Evolutionary conservation across 768 basidiomycete genomes (phyloP).

Genomic region (Phanerodontia chrysosporium): DNA sequence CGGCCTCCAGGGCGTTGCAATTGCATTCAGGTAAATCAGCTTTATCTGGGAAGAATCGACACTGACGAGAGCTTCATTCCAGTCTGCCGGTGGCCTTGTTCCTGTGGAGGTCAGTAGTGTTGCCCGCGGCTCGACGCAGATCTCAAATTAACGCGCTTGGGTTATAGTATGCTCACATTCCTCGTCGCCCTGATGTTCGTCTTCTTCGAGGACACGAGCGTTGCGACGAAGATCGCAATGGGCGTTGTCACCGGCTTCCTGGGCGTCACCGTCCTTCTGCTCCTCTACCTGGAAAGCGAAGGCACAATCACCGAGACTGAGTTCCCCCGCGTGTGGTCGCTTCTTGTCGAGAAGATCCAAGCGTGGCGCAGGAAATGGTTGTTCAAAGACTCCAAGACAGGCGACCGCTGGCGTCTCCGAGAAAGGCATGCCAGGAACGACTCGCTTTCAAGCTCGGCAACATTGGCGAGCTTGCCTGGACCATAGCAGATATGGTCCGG

Average conservation of each 20-base stretch:
- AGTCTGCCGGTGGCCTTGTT: slow-evolving; percentile 24
- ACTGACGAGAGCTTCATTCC: slow-evolving; percentile 12
- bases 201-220: slow-evolving; percentile 7
- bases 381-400: not conserved
- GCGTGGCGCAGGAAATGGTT: not conserved
- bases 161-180: slow-evolving; percentile 12
- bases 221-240: slow-evolving; percentile 7
- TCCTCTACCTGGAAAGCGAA: slow-evolving; percentile 10
- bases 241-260: slow-evolving; percentile 1
- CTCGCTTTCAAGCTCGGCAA: not conserved
- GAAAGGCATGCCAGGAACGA: not conserved
- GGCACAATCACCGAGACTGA: not conserved
- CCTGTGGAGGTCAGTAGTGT: slow-evolving; percentile 24
- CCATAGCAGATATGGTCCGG: not conserved
- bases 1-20: slow-evolving; percentile 10
- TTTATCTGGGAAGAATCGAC: not conserved
- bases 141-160: not conserved
- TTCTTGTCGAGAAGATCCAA: not conserved
- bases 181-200: slow-evolving; percentile 11
- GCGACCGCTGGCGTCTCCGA: not conserved
- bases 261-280: not conserved
- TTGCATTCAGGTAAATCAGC: slow-evolving; percentile 28
- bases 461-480: not conserved
- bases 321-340: not conserved
- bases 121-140: not conserved